Evolutionary conservation across 139 green algal genomes (phyloP), one percentile per base, ranked within the genome.

Genomic region (Klebsormidium nitens): DNA sequence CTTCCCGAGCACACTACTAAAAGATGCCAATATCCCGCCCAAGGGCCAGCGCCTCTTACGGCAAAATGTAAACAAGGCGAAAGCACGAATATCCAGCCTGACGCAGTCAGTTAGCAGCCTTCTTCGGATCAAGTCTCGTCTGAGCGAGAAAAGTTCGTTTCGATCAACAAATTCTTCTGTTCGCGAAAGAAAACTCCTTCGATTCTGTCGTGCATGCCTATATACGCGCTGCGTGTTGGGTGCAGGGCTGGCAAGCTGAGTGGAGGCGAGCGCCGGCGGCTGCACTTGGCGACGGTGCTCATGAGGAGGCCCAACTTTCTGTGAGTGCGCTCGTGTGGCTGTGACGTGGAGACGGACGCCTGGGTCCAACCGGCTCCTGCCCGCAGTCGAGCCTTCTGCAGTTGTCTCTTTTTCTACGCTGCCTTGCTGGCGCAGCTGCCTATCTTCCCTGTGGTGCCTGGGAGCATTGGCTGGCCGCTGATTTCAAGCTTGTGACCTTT

Each of bases 211-310:
- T 73, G 38, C 78, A 78, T 44, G 52, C 89, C n/a, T 84, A 83
- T 36, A 90, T 91, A 50, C 48, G 76, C 11, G n/a, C n/a, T n/a
- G n/a, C n/a, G n/a, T n/a, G n/a, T n/a, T n/a, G n/a, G n/a, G n/a
- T 75, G 85, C 5, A 76, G 81, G 65, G 86, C 87, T 11, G 52
- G 62, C 28, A 79, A 56, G 17, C 67, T 91, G 57, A 84, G 73
- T 37, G 83, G 83, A 3, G 83, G 83, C 2, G 87, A 93, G 81
- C 78, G 81, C 3, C 78, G 87, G 52, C 76, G 89, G 19, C 79
- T 95, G 72, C 86, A 91, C 70, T 80, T 95, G 36, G 89, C 85
- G 1, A 77, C 78, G 2, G 82, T 91, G 64, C 82, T 93, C 23
- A 67, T 86, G 36, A 63, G 68, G n/a, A 62, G 79, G 2, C 87